Conservation (phyloP, 495 filamentous ascomycete species). For the Talaromyces nanjingensis region DNA sequence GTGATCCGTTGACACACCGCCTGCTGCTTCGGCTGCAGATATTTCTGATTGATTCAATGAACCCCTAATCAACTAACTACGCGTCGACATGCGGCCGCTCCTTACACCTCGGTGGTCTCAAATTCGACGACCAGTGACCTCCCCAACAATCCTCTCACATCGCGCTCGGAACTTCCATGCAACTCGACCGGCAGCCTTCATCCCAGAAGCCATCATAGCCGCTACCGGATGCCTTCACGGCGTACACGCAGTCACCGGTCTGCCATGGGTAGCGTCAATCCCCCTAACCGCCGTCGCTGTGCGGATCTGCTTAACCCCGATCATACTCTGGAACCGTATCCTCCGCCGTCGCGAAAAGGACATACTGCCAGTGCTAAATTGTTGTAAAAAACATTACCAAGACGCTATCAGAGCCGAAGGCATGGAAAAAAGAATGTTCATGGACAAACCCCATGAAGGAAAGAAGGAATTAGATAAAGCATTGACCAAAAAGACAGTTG, state of each 20-base stretch:
- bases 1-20: background rate
- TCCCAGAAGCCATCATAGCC: conserved; percentile 41
- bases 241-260: conserved; percentile 50
- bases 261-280: conserved; percentile 66
- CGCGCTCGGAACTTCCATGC: conserved; percentile 41
- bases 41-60: background rate
- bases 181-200: conserved; percentile 29
- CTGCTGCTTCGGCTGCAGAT: background rate
- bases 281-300: conserved; percentile 62
- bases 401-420: conserved; percentile 15
- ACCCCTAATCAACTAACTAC: background rate
- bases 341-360: conserved; percentile 32
- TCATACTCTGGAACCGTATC: conserved; percentile 45
- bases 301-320: conserved; percentile 51
- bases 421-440: conserved; percentile 10
- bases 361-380: conserved; percentile 41
- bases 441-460: conserved; percentile 9
- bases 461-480: background rate
- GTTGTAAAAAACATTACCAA: conserved; percentile 35
- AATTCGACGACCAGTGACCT: background rate
- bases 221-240: conserved; percentile 51
- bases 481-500: conserved; percentile 17
- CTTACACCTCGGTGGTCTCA: background rate
- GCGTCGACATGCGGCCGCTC: conserved; percentile 2
- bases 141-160: conserved; percentile 11